These are phyloP conservation scores for Leccinum truebloodii DNA, from an alignment of 768 basidiomycete genomes.

Conservation along the genomic window DNA sequence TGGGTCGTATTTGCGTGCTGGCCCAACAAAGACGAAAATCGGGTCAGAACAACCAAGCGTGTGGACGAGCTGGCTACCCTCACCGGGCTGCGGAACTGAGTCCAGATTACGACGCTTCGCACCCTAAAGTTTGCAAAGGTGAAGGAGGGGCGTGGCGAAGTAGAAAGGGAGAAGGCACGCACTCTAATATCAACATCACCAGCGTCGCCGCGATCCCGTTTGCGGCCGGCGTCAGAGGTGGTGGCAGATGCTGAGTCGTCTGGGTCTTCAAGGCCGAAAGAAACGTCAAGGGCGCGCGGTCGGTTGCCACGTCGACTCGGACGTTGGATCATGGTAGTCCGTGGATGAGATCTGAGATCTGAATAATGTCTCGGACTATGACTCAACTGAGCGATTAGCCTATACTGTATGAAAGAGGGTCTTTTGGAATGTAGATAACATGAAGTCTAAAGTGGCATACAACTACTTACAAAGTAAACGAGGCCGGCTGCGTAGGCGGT, in stretches of 20 bases:
- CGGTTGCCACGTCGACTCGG: conserved; percentile 36
- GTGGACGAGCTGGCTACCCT: not conserved
- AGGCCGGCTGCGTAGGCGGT: conserved; percentile 14
- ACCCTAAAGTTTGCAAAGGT: conserved; percentile 11
- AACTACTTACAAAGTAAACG: not conserved
- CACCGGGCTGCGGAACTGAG: conserved; percentile 16
- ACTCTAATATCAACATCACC: conserved; percentile 19
- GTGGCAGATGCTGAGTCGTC: conserved; percentile 22
- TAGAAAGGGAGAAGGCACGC: not conserved
- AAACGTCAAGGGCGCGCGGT: conserved; percentile 56
- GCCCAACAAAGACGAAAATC: not conserved
- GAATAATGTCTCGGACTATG: not conserved
- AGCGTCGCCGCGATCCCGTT: conserved; percentile 23
- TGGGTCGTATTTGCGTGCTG: conserved; percentile 43
- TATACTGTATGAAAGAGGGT: not conserved
- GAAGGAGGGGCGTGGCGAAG: not conserved
- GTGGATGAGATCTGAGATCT: not conserved
- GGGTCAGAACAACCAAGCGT: not conserved
- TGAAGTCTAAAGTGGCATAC: not conserved
- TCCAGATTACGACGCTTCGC: conserved; percentile 33
- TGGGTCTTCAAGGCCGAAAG: conserved; percentile 46
- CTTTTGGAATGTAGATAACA: not conserved
- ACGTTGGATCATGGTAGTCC: not conserved
- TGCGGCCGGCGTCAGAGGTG: conserved; percentile 31
- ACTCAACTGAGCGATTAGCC: not conserved